A percentile compares a stretch with the other conserved stretches of the same genome.
phyloP scores from a whole-genome alignment of 345 rosid species.

The Hibiscus trionum region DNA sequence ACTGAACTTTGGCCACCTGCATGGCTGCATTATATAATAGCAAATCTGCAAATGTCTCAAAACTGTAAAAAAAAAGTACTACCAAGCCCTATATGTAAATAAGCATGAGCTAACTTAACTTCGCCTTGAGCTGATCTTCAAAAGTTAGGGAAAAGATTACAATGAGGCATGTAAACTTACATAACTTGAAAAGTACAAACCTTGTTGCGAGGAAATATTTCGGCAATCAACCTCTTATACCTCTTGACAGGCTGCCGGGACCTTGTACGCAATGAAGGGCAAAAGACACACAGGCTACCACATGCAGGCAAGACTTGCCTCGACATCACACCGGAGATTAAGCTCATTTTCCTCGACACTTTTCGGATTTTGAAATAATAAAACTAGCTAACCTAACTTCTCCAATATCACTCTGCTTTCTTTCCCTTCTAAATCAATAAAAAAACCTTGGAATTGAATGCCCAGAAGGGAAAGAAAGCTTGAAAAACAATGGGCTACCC shows the following conservation, averaged over 20 bases:
- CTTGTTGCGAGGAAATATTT: slow-evolving; percentile 78
- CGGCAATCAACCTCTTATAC: slow-evolving; percentile 86
- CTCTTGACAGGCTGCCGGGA: slow-evolving; percentile 96
- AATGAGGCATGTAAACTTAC: neutral
- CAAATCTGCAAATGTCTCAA: neutral
- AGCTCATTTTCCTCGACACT: slow-evolving; percentile 33
- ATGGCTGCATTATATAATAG: neutral
- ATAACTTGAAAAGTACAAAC: slow-evolving; percentile 29
- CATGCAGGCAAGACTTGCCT: slow-evolving; percentile 92
- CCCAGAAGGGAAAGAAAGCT: slow-evolving; percentile 61
- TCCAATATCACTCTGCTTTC: slow-evolving; percentile 28
- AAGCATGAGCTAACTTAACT: slow-evolving; percentile 3
- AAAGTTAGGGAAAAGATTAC: no score
- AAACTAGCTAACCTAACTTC: neutral
- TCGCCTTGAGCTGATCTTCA: neutral
- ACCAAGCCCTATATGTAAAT: neutral
- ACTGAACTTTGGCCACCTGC: neutral
- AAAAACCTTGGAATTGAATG: slow-evolving; percentile 29
- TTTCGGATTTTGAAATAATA: slow-evolving; percentile 15
- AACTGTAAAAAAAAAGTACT: neutral
- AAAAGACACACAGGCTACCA: slow-evolving; percentile 81
- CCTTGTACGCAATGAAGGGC: slow-evolving; percentile 84
- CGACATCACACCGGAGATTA: slow-evolving; percentile 63
- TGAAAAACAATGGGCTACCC: slow-evolving; percentile 18
- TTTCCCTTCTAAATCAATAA: slow-evolving; percentile 47